Conservation (phyloP, 371 early-diverging fungal genomes). For the Syncephalis plumigaleata region DNA sequence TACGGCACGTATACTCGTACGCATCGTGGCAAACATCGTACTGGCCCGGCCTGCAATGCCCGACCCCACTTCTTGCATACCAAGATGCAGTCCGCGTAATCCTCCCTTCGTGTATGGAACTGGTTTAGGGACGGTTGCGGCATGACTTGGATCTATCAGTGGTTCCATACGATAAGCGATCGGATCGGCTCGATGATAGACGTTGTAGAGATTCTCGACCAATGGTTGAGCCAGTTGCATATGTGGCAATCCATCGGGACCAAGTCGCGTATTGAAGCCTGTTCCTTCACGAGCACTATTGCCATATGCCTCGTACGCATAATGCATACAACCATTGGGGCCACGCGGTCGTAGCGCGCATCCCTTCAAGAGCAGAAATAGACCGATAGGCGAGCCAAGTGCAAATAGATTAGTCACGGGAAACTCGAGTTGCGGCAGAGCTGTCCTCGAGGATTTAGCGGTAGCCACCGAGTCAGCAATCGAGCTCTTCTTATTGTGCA, state of each 20-base stretch:
- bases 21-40: constrained; percentile 44
- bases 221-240: constrained; percentile 34
- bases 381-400: constrained; percentile 59
- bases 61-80: constrained; percentile 36
- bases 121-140: constrained; percentile 38
- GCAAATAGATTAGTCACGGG: constrained; percentile 37
- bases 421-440: constrained; percentile 15
- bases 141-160: constrained; percentile 25
- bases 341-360: constrained; percentile 5
- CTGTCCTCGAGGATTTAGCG: too few species aligned
- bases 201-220: constrained; percentile 56
- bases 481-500: too few species aligned
- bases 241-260: constrained; percentile 10
- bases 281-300: neutral
- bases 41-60: constrained; percentile 51
- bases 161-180: constrained; percentile 44
- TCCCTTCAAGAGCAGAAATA: constrained; percentile 56
- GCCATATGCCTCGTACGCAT: neutral
- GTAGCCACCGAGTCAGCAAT: too few species aligned
- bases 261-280: constrained; percentile 6
- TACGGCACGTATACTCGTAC: constrained; percentile 31
- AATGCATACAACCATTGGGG: too few species aligned
- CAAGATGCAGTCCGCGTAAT: constrained; percentile 40
- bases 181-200: constrained; percentile 50
- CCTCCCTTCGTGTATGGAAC: constrained; percentile 77